These are phyloP conservation scores for Aspergillus sparsus DNA, from an alignment of 495 filamentous ascomycete species.

Conservation along the genomic window DNA sequence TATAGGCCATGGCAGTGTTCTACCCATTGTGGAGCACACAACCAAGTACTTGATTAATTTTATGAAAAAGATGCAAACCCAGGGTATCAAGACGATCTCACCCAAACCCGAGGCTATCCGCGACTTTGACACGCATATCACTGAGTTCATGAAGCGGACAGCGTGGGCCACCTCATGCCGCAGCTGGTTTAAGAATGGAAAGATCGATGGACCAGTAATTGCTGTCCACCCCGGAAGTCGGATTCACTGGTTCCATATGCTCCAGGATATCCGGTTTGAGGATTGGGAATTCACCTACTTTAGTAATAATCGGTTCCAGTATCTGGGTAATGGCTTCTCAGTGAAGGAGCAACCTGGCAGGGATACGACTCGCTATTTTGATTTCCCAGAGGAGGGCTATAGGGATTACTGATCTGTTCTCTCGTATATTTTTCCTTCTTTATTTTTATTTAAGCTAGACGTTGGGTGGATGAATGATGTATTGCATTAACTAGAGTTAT, in stretches of 20 bases:
- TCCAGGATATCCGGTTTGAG: conserved; percentile 47
- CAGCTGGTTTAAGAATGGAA: conserved; percentile 53
- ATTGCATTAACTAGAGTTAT: no score
- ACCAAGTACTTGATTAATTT: conserved; percentile 45
- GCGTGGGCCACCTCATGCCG: conserved; percentile 45
- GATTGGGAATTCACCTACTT: conserved; percentile 52
- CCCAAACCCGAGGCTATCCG: conserved; percentile 44
- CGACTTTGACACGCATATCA: conserved; percentile 48
- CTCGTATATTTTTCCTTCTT: no score
- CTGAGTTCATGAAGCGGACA: conserved; percentile 50
- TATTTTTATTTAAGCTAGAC: no score
- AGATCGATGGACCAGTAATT: conserved; percentile 46
- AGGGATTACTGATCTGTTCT: background rate
- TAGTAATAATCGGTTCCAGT: conserved; percentile 40
- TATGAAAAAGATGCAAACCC: conserved; percentile 47
- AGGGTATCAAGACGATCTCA: conserved; percentile 42
- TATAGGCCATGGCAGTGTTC: conserved; percentile 37
- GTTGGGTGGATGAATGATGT: no score
- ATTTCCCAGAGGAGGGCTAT: background rate
- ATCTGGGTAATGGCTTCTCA: conserved; percentile 50
- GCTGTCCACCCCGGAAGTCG: conserved; percentile 52
- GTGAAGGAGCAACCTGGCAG: conserved; percentile 6
- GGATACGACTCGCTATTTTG: conserved; percentile 11
- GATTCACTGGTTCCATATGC: conserved; percentile 55
- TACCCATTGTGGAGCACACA: conserved; percentile 49